Evolutionary conservation across 768 basidiomycete genomes (phyloP), one percentile per base, ranked within the genome.

Genomic region (Tulasnella sp.): DNA sequence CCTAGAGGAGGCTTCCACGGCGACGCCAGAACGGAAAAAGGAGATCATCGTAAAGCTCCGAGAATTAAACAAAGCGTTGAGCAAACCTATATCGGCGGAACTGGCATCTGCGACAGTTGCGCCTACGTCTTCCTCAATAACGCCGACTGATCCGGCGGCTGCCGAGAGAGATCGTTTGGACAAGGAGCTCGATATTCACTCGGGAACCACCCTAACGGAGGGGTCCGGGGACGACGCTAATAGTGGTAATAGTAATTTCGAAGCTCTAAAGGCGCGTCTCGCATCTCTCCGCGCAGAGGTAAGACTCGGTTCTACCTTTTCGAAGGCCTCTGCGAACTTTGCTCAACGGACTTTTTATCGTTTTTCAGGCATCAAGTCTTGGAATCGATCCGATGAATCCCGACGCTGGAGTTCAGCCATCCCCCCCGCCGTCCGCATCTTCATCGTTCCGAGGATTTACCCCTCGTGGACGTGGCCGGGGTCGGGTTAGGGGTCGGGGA

Each of bases 281-380:
- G 93, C 91, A 82, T 91, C 88, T 83, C 89, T 96, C 76, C 93
- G 92, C 83, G 92, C 90, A 76, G 93, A 97, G 89, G 94, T 93
- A 84, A 71, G 89, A 84, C 27, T 2, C 24, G 31, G 62, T 68
- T 80, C 73, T 56, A 38, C 80, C 39, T 24, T 77, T 34, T 71
- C 77, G 62, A 52, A 74, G 68, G 56, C 14, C 39, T 42, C 40
- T 39, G 40, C 73, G 73, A 48, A 74, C 73, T n/a, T 74, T 42
- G 46, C 40, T 42, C 73, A 42, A 74, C 46, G 56, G 39, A 52
- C 14, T 76, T 38, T 19, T n/a, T 36, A 12, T 58, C 39, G 36
- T 24, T 21, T 5, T 71, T 77, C 46, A 82, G 85, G 86, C 86
- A 12, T 83, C 81, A 40, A 83, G 82, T 31, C 81, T 85, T 3